Evolutionary conservation across 352 stramenopile species (phyloP), one percentile per base, ranked within the genome.

Genomic region (Globisporangium nodosum): DNA sequence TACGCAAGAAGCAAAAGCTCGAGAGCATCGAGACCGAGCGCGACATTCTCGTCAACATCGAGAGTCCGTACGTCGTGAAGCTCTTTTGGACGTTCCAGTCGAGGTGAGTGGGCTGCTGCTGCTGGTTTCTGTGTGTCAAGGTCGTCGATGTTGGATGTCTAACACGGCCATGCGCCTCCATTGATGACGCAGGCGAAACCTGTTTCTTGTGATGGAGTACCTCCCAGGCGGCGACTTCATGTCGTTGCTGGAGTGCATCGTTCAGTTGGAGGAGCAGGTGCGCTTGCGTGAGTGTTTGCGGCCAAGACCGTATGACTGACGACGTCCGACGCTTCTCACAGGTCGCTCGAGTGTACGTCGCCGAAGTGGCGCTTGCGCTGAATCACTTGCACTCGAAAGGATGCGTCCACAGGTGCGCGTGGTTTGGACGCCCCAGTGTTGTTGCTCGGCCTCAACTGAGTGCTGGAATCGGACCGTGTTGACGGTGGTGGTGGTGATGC

Each of bases 151-250:
- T 37, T 37, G 11, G 33, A 37, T 37, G 9, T 37, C 33, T 37
- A 11, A 37, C 33, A 11, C 33, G 33, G 5, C 24, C 24, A 27
- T 37, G 33, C 2, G 33, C 33, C 9, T 37, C 33, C 33, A 37
- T 52, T 37, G 31, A 37, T 56, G 16, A 11, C 20, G 8, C 54
- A 92, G 83, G 57, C 68, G 70, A 24, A 92, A 94, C 56, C 60
- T 97, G 18, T 96, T 94, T 61, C 70, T 96, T 35, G 87, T 95
- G 49, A 97, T 96, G 87, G 87, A 96, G 37, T 97, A 96, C 65
- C 70, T 95, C 7, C 83, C 85, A 45, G 89, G 89, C 11, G 89
- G 89, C 31, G 88, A 97, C 64, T 94, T 97, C 46, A 94, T 96
- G 78, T 94, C 88, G 16, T 66, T 97, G 48, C 54, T 96, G 8